These are phyloP conservation scores for Pleurotus djamor DNA, from an alignment of 768 basidiomycete species.

Conservation along the genomic window DNA sequence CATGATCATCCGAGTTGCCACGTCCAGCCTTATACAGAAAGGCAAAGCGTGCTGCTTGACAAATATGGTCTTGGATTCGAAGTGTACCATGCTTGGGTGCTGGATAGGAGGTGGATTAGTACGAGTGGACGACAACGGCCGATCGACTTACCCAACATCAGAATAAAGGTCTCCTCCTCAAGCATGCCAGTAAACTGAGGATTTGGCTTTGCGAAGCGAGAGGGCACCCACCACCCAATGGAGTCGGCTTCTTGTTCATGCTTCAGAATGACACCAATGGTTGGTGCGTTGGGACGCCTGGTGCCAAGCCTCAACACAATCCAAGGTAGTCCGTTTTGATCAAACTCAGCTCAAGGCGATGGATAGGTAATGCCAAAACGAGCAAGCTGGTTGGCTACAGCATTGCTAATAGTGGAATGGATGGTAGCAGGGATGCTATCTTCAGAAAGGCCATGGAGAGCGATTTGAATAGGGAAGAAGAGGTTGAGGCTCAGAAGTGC, in stretches of 20 bases:
- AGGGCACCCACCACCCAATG: background rate
- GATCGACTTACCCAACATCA: background rate
- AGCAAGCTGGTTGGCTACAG: background rate
- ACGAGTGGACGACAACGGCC: background rate
- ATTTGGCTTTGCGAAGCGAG: background rate
- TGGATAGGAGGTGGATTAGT: background rate
- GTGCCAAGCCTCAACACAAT: background rate
- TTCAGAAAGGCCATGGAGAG: no score
- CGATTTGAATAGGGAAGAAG: background rate
- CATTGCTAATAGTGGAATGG: background rate
- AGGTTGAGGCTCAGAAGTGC: background rate
- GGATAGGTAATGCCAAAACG: background rate
- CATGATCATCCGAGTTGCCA: background rate
- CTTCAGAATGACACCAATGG: background rate
- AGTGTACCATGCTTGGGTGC: background rate
- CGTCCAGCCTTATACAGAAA: background rate
- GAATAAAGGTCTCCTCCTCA: background rate
- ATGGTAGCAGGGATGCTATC: background rate
- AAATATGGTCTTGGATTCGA: background rate
- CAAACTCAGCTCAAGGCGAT: background rate
- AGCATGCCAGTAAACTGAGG: background rate
- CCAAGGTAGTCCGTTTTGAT: background rate
- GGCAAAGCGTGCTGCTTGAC: background rate
- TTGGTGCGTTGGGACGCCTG: background rate
- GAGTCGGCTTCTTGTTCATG: background rate